phyloP scores from a whole-genome alignment of 306 rosid genomes.

The Glycyrrhiza uralensis region DNA sequence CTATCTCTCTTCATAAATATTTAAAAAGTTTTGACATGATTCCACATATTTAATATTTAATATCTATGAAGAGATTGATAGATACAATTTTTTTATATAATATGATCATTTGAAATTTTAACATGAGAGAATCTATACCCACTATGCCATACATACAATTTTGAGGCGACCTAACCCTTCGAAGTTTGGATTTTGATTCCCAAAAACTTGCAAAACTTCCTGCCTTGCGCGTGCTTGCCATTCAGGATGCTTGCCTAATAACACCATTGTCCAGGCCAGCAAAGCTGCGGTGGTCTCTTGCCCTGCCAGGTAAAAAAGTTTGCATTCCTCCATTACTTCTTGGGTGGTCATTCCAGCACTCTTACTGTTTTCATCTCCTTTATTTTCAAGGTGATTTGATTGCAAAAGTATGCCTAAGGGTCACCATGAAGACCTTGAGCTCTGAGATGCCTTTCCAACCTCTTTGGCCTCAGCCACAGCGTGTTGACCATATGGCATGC shows the following conservation, averaged over 20 bases:
- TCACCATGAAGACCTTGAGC: conserved; percentile 39
- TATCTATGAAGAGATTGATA: too few species aligned
- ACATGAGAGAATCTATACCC: too few species aligned
- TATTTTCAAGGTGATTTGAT: conserved; percentile 32
- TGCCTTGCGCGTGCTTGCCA: conserved; percentile 59
- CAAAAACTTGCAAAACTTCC: conserved; percentile 43
- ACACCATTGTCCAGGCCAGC: conserved; percentile 47
- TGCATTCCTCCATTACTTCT: conserved; percentile 53
- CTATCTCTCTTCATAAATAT: too few species aligned
- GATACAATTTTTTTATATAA: too few species aligned
- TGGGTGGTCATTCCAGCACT: conserved; percentile 36
- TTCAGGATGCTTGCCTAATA: conserved; percentile 24
- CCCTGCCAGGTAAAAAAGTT: conserved; percentile 45
- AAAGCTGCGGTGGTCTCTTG: conserved; percentile 49
- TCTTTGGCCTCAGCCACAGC: too few species aligned
- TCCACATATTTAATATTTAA: too few species aligned
- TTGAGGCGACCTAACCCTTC: conserved; percentile 38
- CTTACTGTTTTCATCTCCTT: conserved; percentile 28
- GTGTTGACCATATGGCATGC: too few species aligned
- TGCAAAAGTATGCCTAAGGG: conserved; percentile 42
- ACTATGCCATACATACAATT: conserved; percentile 9
- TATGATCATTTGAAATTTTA: too few species aligned
- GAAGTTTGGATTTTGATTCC: conserved; percentile 24
- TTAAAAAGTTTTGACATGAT: too few species aligned
- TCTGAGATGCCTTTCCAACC: conserved; percentile 32